Base-by-base conservation (phyloP, 2,329 filamentous ascomycete genomes). In the Cylindrodendrum hubeiense region DNA sequence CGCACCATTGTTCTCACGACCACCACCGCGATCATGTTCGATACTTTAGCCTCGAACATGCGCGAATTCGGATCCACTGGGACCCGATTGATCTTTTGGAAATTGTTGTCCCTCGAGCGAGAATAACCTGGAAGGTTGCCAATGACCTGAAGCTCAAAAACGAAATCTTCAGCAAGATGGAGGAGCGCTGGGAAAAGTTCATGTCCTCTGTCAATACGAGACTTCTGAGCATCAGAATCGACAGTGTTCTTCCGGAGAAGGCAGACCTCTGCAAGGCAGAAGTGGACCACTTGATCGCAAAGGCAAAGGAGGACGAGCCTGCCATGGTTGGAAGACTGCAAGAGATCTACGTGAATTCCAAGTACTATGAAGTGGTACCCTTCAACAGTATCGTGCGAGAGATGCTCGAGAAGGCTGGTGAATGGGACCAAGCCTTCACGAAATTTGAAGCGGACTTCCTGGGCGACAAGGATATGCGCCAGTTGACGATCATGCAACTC, bases 91-190 rank as follows among this genome's bases (percentile, higher is more conserved):
- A 96, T 70, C 87, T 99, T 8, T 90, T 98, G 39, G 97, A 99
- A 78, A 95, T 99, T 65, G 91, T 97, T 56, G 96, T 98, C 2
- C 96, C 96, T 2, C 89, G 95, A 61, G 90, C 94, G 26, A 89
- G 93, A 60, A 92, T 99, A 55, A 98, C 95, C 0, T 99, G 97
- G 95, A 98, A 98, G 78, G 96, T 99, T 26, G 95, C 97, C 71
- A 93, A 97, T 68, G 96, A 99, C 76, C 82, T 99, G 52, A 92
- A 87, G 70, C 86, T 99, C 73, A 97, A 97, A 79, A 99, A 99
- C 72, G 94, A 97, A 24, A 90, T 97, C 33, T 99, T 93, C 76
- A 85, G 84, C 22, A 92, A 91, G 75, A 92, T 92, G 66, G 93
- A 97, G 75, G 90, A 94, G 57, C 90, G 94, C 37, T 91, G 97